Evolutionary conservation across 2,329 filamentous ascomycete species (phyloP).

Genomic region (Talaromyces sp.): DNA sequence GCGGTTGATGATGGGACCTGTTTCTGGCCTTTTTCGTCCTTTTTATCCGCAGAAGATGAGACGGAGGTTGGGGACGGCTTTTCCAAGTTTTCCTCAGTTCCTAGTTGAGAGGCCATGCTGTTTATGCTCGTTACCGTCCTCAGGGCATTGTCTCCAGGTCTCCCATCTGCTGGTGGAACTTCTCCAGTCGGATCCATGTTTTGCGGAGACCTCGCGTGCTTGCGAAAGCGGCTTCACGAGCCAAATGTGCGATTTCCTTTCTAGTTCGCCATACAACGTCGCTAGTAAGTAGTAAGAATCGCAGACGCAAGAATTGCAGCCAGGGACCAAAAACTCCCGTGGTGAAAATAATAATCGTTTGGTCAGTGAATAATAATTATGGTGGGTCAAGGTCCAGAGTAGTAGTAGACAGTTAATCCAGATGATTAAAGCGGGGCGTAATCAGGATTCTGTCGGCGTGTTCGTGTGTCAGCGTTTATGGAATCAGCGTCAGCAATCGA

Average conservation of each 20-base stretch:
- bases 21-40: constrained; percentile 21
- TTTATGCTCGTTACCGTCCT: constrained; percentile 3
- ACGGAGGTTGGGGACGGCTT: constrained; percentile 19
- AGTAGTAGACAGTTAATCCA: neutral
- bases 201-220: neutral
- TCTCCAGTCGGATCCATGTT: neutral
- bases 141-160: neutral
- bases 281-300: neutral
- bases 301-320: neutral
- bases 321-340: neutral
- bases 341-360: neutral
- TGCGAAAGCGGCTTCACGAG: neutral
- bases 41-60: constrained; percentile 14
- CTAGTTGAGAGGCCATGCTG: neutral
- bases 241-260: neutral
- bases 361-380: neutral
- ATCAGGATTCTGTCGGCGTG: neutral
- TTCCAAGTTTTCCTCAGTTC: neutral
- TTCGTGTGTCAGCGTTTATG: neutral
- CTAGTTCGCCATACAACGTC: neutral
- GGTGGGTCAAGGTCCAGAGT: neutral
- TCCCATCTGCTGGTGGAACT: neutral
- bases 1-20: constrained; percentile 26
- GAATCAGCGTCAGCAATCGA: neutral
- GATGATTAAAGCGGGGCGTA: neutral